Base-by-base conservation (phyloP, 164 flowering plant genomes). In the Liquidambar formosana region DNA sequence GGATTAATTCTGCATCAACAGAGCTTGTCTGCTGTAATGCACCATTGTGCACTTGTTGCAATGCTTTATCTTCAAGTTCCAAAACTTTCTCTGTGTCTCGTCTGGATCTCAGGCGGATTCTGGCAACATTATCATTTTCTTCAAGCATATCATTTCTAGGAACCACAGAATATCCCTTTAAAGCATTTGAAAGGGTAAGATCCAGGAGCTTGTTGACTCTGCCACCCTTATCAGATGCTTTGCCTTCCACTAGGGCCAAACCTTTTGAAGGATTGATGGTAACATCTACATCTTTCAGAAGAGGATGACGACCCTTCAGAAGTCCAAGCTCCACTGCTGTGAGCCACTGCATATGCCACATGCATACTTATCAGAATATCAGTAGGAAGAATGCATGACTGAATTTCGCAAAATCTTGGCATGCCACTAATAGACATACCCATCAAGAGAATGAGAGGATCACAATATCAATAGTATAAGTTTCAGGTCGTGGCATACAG, bases 291-390 rank as follows among this genome's bases (percentile, higher is more conserved):
- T 93, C 94, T 76, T 85, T 78, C 51, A 89, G 73, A 82, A 93
- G 92, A 49, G 99, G 99, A 81, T 93, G 97, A 16, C 96, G 97
- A 52, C 97, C 97, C 85, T 95, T 95, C 73, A 95, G 75, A 75
- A 95, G 93, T 69, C 88, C 97, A 79, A 95, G 92, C 78, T 95
- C 99, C 77, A 93, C 97, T 16, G 97, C 96, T 60, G 89, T 61
- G 59, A 95, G 88, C 99, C 99, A 95, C 99, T 95, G 82, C 84
- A 79, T 22, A 57, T 43, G 65, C 61, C 62, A 77, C 13, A 63
- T 64, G 49, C 16, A 71, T 43, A 62, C 63, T 11, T n/a, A 63
- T 75, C 56, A 79, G 61, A 69, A 69, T 43, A 71, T 51, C 63
- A 63, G 15, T 57, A 4, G 52, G 44, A 67, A 70, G 49, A 62